These are phyloP conservation scores for Lactarius psammicola DNA, from an alignment of 768 basidiomycete genomes.

Conservation along the genomic window DNA sequence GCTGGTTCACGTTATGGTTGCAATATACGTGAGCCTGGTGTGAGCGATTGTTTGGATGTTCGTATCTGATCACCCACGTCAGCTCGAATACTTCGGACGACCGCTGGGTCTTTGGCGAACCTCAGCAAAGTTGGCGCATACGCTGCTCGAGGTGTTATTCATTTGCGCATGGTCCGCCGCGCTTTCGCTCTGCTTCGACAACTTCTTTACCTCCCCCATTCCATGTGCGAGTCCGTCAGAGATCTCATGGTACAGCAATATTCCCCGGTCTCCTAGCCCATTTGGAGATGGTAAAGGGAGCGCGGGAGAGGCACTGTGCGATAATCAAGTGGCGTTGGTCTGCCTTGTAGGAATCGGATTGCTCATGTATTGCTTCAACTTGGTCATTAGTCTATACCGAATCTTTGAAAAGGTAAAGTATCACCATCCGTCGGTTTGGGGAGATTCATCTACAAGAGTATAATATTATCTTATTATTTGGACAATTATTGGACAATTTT, in stretches of 20 bases:
- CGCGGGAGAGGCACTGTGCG: constrained; percentile 62
- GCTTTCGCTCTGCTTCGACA: constrained; percentile 85
- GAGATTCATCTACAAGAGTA: neutral
- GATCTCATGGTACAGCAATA: constrained; percentile 71
- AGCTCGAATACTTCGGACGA: constrained; percentile 92
- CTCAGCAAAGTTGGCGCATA: constrained; percentile 81
- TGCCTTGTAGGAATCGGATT: constrained; percentile 75
- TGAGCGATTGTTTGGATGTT: constrained; percentile 12
- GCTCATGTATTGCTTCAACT: constrained; percentile 77
- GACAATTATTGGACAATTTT: neutral
- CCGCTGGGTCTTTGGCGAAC: constrained; percentile 92
- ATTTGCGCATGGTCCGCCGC: constrained; percentile 94
- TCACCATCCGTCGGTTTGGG: constrained; percentile 36
- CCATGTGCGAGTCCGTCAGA: constrained; percentile 63
- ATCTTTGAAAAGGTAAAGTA: constrained; percentile 91
- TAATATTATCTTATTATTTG: neutral
- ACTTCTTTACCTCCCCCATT: constrained; percentile 84
- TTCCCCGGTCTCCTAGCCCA: constrained; percentile 50
- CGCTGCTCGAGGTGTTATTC: constrained; percentile 83
- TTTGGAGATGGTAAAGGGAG: constrained; percentile 42
- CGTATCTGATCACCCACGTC: constrained; percentile 28
- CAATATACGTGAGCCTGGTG: constrained; percentile 69
- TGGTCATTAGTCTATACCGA: constrained; percentile 80
- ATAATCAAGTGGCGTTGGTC: constrained; percentile 74
- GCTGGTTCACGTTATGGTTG: constrained; percentile 78